These are phyloP conservation scores for Medicago arabica DNA, from an alignment of 306 rosid genomes.

Conservation along the genomic window DNA sequence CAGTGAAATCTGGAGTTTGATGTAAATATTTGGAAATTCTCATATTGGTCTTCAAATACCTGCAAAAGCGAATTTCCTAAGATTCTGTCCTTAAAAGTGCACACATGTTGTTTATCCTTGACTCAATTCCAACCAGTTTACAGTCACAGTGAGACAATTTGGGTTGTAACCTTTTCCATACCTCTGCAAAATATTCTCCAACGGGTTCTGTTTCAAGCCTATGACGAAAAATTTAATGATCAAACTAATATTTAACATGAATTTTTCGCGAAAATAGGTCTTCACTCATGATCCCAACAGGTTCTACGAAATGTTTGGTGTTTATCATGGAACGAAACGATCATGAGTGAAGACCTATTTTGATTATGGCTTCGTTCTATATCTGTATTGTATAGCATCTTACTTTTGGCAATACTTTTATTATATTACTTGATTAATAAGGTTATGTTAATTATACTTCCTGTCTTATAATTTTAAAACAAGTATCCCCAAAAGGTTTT, in stretches of 20 bases:
- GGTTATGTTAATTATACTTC: neutral
- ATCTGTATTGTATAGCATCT: too few relatives aligned
- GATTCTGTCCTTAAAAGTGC: constrained; percentile 2
- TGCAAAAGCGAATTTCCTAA: constrained; percentile 29
- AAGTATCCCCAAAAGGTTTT: too few relatives aligned
- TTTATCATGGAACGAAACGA: too few relatives aligned
- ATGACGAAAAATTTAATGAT: neutral
- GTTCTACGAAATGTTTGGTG: too few relatives aligned
- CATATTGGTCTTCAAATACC: constrained; percentile 32
- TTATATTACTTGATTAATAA: neutral
- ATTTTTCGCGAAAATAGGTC: too few relatives aligned
- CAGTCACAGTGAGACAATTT: constrained; percentile 24
- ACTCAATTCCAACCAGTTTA: constrained; percentile 41
- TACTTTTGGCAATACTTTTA: neutral
- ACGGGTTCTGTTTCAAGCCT: constrained; percentile 37
- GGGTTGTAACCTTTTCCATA: constrained; percentile 25
- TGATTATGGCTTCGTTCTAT: too few relatives aligned
- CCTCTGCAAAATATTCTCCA: constrained; percentile 37
- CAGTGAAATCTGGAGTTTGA: constrained; percentile 39
- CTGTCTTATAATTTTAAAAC: neutral
- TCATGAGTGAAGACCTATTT: too few relatives aligned
- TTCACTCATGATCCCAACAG: too few relatives aligned
- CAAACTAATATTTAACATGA: neutral
- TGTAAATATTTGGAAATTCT: constrained; percentile 21
- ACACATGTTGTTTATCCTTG: neutral